phyloP scores from a whole-genome alignment of 371 early-diverging fungal species.

The Mortierella sp. region DNA sequence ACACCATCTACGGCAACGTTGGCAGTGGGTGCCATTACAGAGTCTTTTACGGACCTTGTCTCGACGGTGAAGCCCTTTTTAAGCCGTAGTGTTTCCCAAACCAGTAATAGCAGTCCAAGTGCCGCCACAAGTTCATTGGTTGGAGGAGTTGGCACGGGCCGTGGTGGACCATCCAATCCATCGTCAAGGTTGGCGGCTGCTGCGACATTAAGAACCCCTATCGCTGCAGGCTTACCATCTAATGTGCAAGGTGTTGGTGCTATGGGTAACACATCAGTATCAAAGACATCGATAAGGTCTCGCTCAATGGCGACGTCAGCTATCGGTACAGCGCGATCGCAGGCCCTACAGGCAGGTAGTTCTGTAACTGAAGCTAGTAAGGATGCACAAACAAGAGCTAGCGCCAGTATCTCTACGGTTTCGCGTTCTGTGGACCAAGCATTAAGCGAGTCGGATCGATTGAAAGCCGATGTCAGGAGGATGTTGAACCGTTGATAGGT shows the following conservation, averaged over 20 bases:
- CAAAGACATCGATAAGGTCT: constrained; percentile 38
- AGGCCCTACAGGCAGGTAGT: constrained; percentile 34
- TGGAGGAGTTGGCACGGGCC: constrained; percentile 33
- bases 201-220: constrained; percentile 41
- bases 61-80: constrained; percentile 45
- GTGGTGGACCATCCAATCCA: constrained; percentile 36
- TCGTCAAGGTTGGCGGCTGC: constrained; percentile 45
- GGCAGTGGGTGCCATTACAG: constrained; percentile 24
- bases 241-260: constrained; percentile 41
- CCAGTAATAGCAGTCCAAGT: background rate
- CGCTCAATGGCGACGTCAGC: constrained; percentile 47
- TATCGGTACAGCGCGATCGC: constrained; percentile 43
- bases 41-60: constrained; percentile 40
- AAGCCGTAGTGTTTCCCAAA: constrained; percentile 32
- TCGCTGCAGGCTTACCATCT: constrained; percentile 50
- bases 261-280: constrained; percentile 37
- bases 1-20: constrained; percentile 15
- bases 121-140: constrained; percentile 17
- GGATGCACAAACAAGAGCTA: constrained; percentile 49
- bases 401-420: constrained; percentile 36
- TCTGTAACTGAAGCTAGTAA: constrained; percentile 37
- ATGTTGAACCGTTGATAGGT: constrained; percentile 45
- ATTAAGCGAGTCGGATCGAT: constrained; percentile 42
- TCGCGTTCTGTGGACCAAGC: constrained; percentile 45
- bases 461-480: constrained; percentile 49